These are phyloP conservation scores for Kodamaea plutei DNA, from an alignment of 1,139 yeast genomes.

Conservation along the genomic window DNA sequence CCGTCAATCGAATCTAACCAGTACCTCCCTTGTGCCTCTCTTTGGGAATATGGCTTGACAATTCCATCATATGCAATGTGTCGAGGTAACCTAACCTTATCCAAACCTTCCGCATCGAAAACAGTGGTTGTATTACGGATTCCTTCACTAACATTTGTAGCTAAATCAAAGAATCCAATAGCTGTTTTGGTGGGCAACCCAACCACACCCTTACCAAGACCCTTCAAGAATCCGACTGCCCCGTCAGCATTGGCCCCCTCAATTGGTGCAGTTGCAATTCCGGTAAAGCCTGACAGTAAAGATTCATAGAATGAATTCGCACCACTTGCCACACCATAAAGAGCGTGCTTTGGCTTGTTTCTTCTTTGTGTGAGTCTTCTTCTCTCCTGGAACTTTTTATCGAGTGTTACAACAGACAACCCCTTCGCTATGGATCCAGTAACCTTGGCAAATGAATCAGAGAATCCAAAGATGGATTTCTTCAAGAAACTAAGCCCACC, in stretches of 20 bases:
- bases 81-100: slow-evolving; percentile 79
- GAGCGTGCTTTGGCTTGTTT: slow-evolving; percentile 80
- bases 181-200: slow-evolving; percentile 97
- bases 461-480: slow-evolving; percentile 90
- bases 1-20: slow-evolving; percentile 86
- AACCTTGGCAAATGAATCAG: slow-evolving; percentile 88
- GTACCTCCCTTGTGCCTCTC: slow-evolving; percentile 91
- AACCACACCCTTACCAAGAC: slow-evolving; percentile 89
- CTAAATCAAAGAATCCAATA: slow-evolving; percentile 88
- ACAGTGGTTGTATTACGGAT: slow-evolving; percentile 90
- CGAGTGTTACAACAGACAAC: slow-evolving; percentile 85
- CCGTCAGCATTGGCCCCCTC: slow-evolving; percentile 87
- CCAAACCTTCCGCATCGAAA: slow-evolving; percentile 75
- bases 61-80: slow-evolving; percentile 66
- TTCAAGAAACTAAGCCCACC: slow-evolving; percentile 94
- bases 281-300: slow-evolving; percentile 80
- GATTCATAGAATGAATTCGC: slow-evolving; percentile 89
- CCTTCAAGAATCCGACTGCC: slow-evolving; percentile 86
- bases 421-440: slow-evolving; percentile 97
- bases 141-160: slow-evolving; percentile 91
- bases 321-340: slow-evolving; percentile 83
- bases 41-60: slow-evolving; percentile 67
- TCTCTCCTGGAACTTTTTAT: slow-evolving; percentile 76
- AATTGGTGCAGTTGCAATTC: slow-evolving; percentile 86
- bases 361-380: slow-evolving; percentile 71